Evolutionary conservation across 257 asterid species (phyloP), one percentile per base, ranked within the genome.

Genomic region (Solanum etuberosum): DNA sequence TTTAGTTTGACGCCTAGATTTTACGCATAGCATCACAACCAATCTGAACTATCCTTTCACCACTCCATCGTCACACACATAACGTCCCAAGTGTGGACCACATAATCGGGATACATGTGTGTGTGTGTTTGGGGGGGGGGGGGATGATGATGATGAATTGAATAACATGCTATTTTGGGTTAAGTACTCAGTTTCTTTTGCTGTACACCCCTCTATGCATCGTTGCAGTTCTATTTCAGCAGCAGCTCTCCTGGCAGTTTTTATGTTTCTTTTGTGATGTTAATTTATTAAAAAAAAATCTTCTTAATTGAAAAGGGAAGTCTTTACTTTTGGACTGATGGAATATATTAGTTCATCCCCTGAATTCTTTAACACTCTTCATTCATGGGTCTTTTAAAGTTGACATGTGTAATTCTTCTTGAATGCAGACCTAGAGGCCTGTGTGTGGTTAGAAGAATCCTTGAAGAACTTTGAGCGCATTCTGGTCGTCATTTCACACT

Each of bases 381-480:
- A 48, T 32, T 57, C 29, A 5, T 3, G 61, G 8, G 23, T 59
- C 37, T 61, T 25, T 51, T 18, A 51, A 12, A 4, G 18, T 51
- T 71, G 85, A 76, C 84, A 70, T 65, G 54, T 59, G 29, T 10
- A 43, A n/a, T n/a, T 87, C 85, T 80, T 80, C 51, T 68, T 18
- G 29, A 71, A 86, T 80, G 80, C 96, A 97, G 99, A 97, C 85
- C 88, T 97, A 89, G 99, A 97, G 88, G 99, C 99, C 57, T 97
- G 99, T 80, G 99, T 97, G 83, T 97, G 99, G 99, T 87, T 97
- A 31, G 99, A 97, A 88, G 99, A 97, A 91, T 95, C 91, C 3
- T 85, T 97, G 90, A 97, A 97, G 91, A 97, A 90, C 3, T 95
- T 97, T 32, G 98, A 95, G 14, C 94, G 98, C 5, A 97, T 97